Base-by-base conservation (phyloP, 1,139 yeast species). In the Candida freyschussii region DNA sequence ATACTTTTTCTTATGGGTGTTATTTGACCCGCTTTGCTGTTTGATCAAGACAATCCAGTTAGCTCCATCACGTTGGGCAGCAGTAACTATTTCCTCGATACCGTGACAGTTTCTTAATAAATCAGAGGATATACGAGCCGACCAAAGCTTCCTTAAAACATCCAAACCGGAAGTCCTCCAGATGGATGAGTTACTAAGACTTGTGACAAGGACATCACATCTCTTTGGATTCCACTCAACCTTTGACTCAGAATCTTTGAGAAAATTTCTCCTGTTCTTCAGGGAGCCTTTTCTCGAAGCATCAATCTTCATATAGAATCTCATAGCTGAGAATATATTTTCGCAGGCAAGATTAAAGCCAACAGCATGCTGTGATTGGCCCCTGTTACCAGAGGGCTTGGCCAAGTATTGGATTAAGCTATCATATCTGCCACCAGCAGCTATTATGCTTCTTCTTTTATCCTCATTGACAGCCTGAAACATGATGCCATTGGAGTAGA, bases 391-490 rank as follows among this genome's bases (percentile, higher is more conserved):
- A 4, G 71, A 60, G 5, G 69, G 66, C 43, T 76, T 73, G 0
- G 86, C 72, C 40, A 85, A 69, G 13, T 78, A 69, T 3, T 73
- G 63, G 14, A 87, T 72, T 43, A 89, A 64, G 15, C 67, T 62
- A 51, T 91, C 97, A 51, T 86, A 91, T 32, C 98, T 64, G 2
- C 98, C 98, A 28, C 98, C 98, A 1, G 94, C 91, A 10, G 93
- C 93, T 26, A 85, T 60, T 26, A 89, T 77, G 67, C 47, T 50
- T 28, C 56, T 57, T 41, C 64, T 57, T 23, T 39, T 59, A 56
- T 66, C 73, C 38, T 82, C 82, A 47, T 75, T 72, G 1, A 86
- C 73, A 0, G 83, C 87, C 50, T 86, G 95, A 53, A 89, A 91
- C 94, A 91, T 86, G 2, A 89, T 61, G 0, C 95, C 95, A 16